Conservation (phyloP, 2,329 filamentous ascomycete genomes). For the Tolypocladium ovalisporum region DNA sequence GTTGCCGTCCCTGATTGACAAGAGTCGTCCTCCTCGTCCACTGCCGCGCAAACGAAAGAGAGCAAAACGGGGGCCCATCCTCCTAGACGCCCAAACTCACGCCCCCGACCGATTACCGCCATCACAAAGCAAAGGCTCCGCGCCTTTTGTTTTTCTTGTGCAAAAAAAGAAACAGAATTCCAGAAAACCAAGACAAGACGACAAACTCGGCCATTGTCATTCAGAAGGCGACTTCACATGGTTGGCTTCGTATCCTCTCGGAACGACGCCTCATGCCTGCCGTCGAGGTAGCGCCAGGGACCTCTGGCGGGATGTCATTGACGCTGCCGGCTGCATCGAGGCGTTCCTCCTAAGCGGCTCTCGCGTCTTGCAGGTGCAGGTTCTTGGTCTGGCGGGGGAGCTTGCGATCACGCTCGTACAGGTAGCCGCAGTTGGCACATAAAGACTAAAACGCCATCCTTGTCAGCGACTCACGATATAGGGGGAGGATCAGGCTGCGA, state of each 20-base stretch:
- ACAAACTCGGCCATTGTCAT: neutral
- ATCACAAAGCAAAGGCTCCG: neutral
- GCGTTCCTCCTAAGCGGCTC: constrained; percentile 15
- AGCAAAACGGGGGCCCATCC: neutral
- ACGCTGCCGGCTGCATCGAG: neutral
- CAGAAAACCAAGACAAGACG: neutral
- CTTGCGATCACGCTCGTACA: constrained; percentile 79
- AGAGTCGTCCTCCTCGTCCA: neutral
- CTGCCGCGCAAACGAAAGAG: neutral
- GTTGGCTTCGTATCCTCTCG: neutral
- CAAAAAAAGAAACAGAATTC: neutral
- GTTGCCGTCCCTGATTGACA: neutral
- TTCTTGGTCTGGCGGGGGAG: constrained; percentile 48
- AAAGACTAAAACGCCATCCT: constrained; percentile 48
- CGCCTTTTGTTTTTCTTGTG: neutral
- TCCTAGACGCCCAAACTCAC: neutral
- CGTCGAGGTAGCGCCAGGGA: neutral
- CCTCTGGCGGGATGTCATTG: too few relatives aligned
- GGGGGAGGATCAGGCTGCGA: neutral
- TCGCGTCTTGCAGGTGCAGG: constrained; percentile 18
- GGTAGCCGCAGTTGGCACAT: constrained; percentile 84
- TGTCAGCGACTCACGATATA: neutral
- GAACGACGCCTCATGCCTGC: neutral
- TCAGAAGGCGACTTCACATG: neutral
- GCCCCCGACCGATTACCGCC: neutral